Base-by-base conservation (phyloP, 441 rosid species). In the Omphalea diandra region DNA sequence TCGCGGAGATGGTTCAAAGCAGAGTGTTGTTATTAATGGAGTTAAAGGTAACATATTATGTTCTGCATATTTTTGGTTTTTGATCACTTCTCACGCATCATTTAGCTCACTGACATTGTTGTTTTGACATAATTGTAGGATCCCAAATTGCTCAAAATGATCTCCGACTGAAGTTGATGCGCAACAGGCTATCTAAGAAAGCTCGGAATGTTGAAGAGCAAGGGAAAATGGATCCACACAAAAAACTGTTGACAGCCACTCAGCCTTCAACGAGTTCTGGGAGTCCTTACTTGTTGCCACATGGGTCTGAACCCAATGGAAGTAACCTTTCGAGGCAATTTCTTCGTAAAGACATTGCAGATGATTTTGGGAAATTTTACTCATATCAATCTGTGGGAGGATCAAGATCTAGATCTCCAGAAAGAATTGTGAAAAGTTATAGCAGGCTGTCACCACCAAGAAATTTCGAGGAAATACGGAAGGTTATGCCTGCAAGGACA, bases 141-240 rank as follows among this genome's bases (percentile, higher is more conserved):
- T 67, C 79, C 46, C 49, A 49, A 32, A 47, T 76, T 65, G 72
- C 65, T 26, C 26, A 32, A 52, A 79, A 77, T 56, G 88, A 85
- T 73, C 85, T 85, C 18, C 76, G 88, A 10, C 52, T 79, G 66
- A 83, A 79, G 65, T 73, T 83, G 73, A 79, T 79, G 58, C 74
- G 18, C 55, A 82, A 81, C 73, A 69, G 79, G 58, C 46, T 31
- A 43, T 71, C 76, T 44, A 77, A 58, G 65, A 63, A 63, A 32
- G 43, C 18, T 9, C 41, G 18, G 15, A 70, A 52, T 65, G 53
- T 6, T 11, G 40, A 72, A n/a, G 77, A 76, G 14, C 70, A 20
- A 44, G 40, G 58, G 65, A 73, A 31, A 54, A 55, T 61, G 50
- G 57, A 47, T n/a, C 52, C 11, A 15, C 65, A n/a, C 27, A 55